These are phyloP conservation scores for Blastobotrys capitulatus DNA, from an alignment of 1,139 yeast genomes.

Conservation along the genomic window DNA sequence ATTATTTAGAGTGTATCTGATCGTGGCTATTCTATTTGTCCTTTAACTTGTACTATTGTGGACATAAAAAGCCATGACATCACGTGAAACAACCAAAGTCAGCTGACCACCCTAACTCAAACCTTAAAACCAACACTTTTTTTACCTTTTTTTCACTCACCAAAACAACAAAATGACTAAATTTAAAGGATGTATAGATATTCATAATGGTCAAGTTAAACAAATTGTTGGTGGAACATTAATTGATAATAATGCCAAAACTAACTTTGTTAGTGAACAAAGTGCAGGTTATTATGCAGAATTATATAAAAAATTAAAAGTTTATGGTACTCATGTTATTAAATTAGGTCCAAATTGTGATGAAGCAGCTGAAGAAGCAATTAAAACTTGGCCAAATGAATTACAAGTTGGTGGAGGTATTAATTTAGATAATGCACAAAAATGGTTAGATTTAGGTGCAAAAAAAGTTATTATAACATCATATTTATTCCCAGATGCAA, in stretches of 20 bases:
- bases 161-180: constrained; percentile 53
- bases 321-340: constrained; percentile 85
- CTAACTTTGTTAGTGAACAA: constrained; percentile 75
- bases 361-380: constrained; percentile 72
- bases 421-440: constrained; percentile 59
- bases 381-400: constrained; percentile 63
- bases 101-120: no score
- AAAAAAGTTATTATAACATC: constrained; percentile 88
- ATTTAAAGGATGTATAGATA: constrained; percentile 92
- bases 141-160: neutral
- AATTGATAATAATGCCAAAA: constrained; percentile 36
- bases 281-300: constrained; percentile 73
- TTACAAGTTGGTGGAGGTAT: constrained; percentile 96
- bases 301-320: constrained; percentile 53
- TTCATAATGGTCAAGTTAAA: constrained; percentile 90
- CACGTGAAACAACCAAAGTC: no score
- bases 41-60: no score
- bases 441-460: constrained; percentile 68
- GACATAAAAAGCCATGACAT: no score
- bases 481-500: constrained; percentile 68
- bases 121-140: neutral
- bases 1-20: no score
- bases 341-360: constrained; percentile 86
- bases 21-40: no score
- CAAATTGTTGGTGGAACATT: constrained; percentile 96